Evolutionary conservation across 163 green algal species (phyloP), one percentile per base, ranked within the genome.

Genomic region (Chlamydomonas reinhardtii): DNA sequence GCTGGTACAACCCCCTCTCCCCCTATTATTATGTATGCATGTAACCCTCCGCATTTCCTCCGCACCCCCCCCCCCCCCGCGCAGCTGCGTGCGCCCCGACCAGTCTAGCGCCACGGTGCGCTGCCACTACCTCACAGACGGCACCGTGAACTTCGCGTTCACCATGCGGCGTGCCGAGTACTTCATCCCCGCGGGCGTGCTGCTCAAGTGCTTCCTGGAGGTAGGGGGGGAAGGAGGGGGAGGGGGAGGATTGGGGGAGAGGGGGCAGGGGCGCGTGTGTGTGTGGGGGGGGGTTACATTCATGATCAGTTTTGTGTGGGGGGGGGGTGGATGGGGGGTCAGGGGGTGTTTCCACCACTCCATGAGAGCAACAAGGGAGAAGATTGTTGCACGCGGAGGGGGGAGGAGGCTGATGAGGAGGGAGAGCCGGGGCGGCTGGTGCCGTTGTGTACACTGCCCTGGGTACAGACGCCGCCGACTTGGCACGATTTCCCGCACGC

Each of bases 161-260:
- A 96, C 92, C 24, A 94, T 98, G 64, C 90, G 95, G 24, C 89
- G 94, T 0, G 87, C 91, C 12, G 97, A 99, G 90, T 99, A 96
- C 93, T 98, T 99, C 83, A 94, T 99, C 43, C 98, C 97, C 11
- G 96, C 93, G 0, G 97, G 95, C 77, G 85, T 99, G 25, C 91
- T 99, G 78, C 94, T 99, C 76, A 98, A 98, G 89, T 97, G 94
- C 92, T 97, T 98, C 80, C 35, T 96, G 54, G 95, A 98, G 88
- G 93, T 94, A 61, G 54, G 88, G 27, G n/a, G 22, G 29, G 35
- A n/a, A 27, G 61, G 31, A 32, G 68, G 27, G 5, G 12, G 61
- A 16, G 27, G 75, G 75, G 61, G 75, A 31, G 34, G 76, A 24
- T 22, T 22, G 29, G 54, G 52, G 74, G n/a, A 15, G 73, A 2